These are phyloP conservation scores for Russula lepida DNA, from an alignment of 768 basidiomycete species.

Conservation along the genomic window DNA sequence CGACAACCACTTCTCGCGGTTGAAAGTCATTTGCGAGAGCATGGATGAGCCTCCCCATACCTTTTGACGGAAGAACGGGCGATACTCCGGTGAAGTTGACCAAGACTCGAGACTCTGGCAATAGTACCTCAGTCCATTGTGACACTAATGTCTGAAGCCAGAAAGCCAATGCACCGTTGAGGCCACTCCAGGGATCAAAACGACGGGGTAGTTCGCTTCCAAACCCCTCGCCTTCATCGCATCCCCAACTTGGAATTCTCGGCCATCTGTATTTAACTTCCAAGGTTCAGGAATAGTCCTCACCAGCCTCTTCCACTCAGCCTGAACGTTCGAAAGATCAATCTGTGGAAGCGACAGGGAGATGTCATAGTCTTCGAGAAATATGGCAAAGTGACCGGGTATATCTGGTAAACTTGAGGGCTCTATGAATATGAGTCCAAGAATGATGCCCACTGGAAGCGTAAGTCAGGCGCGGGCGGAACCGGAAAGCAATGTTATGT, in stretches of 20 bases:
- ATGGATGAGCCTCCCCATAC: slow-evolving; percentile 73
- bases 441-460: slow-evolving; percentile 49
- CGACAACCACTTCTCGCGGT: slow-evolving; percentile 82
- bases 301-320: slow-evolving; percentile 61
- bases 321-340: slow-evolving; percentile 59
- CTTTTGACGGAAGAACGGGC: slow-evolving; percentile 88
- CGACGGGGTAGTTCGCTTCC: slow-evolving; percentile 64
- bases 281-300: slow-evolving; percentile 71
- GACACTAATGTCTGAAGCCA: background rate
- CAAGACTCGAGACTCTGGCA: slow-evolving; percentile 80
- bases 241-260: slow-evolving; percentile 75
- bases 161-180: slow-evolving; percentile 52
- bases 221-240: slow-evolving; percentile 54
- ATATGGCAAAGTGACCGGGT: slow-evolving; percentile 54
- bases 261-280: slow-evolving; percentile 72
- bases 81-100: slow-evolving; percentile 80
- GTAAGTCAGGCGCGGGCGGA: background rate
- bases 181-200: slow-evolving; percentile 85
- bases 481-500: background rate
- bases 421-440: slow-evolving; percentile 59
- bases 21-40: slow-evolving; percentile 76
- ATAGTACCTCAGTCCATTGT: background rate
- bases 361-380: slow-evolving; percentile 66
- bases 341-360: slow-evolving; percentile 56
- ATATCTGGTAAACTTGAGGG: slow-evolving; percentile 59